Conservation (phyloP, 257 asterid species). For the Coffea eugenioides region DNA sequence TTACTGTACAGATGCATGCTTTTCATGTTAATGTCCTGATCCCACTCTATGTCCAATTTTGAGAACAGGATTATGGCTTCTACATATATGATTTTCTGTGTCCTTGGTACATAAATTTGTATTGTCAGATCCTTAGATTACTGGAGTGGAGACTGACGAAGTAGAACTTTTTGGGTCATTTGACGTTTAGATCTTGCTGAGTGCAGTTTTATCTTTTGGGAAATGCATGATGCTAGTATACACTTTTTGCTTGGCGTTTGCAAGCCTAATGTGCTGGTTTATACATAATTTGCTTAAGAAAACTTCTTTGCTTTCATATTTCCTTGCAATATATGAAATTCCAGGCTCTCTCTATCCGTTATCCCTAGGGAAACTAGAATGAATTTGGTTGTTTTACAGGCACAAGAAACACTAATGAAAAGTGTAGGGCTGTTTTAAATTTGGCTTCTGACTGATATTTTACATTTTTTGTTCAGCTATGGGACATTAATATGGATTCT, state of each 20-base stretch:
- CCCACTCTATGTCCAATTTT: background rate
- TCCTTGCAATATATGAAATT: background rate
- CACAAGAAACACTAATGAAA: background rate
- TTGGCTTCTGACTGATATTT: background rate
- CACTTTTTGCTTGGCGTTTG: background rate
- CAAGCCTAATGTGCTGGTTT: background rate
- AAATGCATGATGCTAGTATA: background rate
- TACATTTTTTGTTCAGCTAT: conserved; percentile 59
- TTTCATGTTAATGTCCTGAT: background rate
- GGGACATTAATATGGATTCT: conserved; percentile 99
- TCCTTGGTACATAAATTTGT: background rate
- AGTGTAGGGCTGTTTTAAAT: background rate
- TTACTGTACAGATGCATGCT: background rate
- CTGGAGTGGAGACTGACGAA: background rate
- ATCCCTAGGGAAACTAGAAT: background rate
- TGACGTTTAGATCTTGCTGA: background rate
- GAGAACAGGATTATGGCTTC: background rate
- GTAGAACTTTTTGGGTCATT: background rate
- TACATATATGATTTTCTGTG: background rate
- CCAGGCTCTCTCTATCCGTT: background rate
- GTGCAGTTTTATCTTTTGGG: background rate
- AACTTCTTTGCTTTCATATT: background rate
- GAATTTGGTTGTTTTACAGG: background rate
- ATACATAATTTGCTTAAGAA: background rate
- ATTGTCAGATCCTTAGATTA: background rate